Base-by-base conservation (phyloP, 2,329 filamentous ascomycete species). In the Rhexocercosporidium sp. region DNA sequence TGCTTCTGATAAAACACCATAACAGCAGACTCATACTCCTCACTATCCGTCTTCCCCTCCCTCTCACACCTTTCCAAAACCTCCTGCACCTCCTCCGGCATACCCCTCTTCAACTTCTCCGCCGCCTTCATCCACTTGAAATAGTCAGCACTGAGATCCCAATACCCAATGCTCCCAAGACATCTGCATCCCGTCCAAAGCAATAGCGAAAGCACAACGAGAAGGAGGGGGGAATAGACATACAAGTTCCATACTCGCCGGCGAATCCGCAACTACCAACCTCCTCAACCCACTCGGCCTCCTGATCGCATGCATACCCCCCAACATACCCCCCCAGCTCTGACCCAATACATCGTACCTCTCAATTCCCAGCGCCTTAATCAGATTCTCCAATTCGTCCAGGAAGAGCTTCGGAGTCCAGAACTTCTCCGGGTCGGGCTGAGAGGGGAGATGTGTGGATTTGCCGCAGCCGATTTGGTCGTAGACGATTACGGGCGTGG, bases 301-400 rank as follows among this genome's bases (percentile, higher is more conserved):
- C 11, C 72, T 71, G 4, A 78, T 77, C 0, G 83, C 83, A 75
- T 80, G 83, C 34, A 79, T 71, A 0, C 78, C 78, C 1, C 75
- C 83, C 0, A 86, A 75, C 82, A 86, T 85, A 0, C 82, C 85
- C 18, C 85, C 84, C 84, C 84, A 87, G 22, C 79, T 82, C 41
- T 86, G 83, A 1, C 85, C 84, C 0, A 82, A 77, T 0, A 86
- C 64, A 67, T 83, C 78, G 65, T 82, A 83, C 0, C 71, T 57
- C 1, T 75, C 62, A 34, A 87, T 77, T 0, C 75, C 77, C 0
- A 87, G 76, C 53, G 79, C 74, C 0, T 70, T 41, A 7, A 84
- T 67, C 0, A 87, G 77, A 65, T 85, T 86, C 34, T 84, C 78
- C 0, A 87, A 78, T 71, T 87, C 84, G 16, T 73, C 73, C 25